Conservation (phyloP, 176 grass and related monocot genomes). For the Ampelocalamus luodianensis region DNA sequence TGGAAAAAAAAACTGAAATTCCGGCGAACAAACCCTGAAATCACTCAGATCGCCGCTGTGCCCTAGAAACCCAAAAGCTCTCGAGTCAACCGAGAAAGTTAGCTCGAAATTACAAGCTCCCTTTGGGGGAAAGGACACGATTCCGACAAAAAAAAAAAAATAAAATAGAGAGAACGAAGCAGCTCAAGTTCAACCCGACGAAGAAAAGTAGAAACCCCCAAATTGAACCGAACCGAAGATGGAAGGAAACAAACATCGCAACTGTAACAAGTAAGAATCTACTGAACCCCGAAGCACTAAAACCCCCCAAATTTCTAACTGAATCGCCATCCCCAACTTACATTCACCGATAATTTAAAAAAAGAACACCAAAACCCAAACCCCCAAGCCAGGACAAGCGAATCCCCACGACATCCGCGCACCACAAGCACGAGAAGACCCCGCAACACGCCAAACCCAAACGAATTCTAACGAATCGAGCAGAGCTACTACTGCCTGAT, state of each 20-base stretch:
- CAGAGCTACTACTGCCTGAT: background rate
- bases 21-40: background rate
- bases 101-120: constrained; percentile 18
- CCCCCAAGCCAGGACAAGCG: constrained; percentile 24
- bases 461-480: constrained; percentile 34
- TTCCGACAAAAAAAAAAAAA: background rate
- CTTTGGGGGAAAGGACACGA: background rate
- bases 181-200: background rate
- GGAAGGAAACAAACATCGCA: constrained; percentile 23
- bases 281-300: background rate
- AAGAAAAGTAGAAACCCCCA: constrained; percentile 18
- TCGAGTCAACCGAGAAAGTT: background rate
- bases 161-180: background rate
- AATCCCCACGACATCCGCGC: background rate
- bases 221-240: background rate
- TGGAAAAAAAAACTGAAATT: background rate
- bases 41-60: constrained; percentile 29
- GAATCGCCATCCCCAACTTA: background rate
- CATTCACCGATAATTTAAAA: background rate
- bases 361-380: constrained; percentile 42
- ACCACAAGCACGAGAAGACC: background rate
- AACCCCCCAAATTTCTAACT: background rate
- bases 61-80: constrained; percentile 6
- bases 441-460: background rate
- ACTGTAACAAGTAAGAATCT: background rate